Evolutionary conservation across 2,329 filamentous ascomycete species (phyloP), one percentile per base, ranked within the genome.

Genomic region (Pseudogymnoascus verrucosus): DNA sequence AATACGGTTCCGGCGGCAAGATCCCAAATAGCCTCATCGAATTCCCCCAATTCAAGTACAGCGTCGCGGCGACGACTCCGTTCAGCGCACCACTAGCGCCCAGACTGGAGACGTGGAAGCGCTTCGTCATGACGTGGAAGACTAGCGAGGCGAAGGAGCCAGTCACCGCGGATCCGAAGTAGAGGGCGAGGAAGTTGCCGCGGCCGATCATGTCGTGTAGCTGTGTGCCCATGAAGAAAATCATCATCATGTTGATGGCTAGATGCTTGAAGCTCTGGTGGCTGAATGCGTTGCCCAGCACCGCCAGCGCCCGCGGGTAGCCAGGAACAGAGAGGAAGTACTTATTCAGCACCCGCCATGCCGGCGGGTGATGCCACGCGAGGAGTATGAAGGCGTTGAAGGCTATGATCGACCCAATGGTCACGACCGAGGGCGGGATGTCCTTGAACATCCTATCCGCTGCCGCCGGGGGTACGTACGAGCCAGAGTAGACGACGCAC

Each of bases 191-290:
- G 75, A 91, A 91, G 63, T 83, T 80, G 12, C 82, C 87, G 10
- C 89, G 81, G 10, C 87, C 89, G 26, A 91, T 76, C 68, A 91
- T 87, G 66, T 90, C 86, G 74, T 90, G 87, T 36, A 91, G 77
- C 1, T 81, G 78, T 8, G 82, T 82, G 23, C 89, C 90, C 16
- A 91, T 78, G 70, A 90, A 77, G 78, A 81, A 87, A 4, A 93
- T 77, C 42, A 82, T 77, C 7, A 81, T 68, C 82, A 90, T 86
- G 75, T 93, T 93, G 44, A 79, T 72, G 23, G 79, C 65, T 39
- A 90, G 73, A 73, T 95, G 90, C 57, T 74, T 70, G 16, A 86
- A 67, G 2, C 74, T 76, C 62, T 89, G 83, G 76, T 95, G 90
- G 19, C 86, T 89, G 76, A 92, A 90, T 60, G 84, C 77, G 68